These are phyloP conservation scores for Dicorynia guianensis DNA, from an alignment of 306 rosid genomes.

Conservation along the genomic window DNA sequence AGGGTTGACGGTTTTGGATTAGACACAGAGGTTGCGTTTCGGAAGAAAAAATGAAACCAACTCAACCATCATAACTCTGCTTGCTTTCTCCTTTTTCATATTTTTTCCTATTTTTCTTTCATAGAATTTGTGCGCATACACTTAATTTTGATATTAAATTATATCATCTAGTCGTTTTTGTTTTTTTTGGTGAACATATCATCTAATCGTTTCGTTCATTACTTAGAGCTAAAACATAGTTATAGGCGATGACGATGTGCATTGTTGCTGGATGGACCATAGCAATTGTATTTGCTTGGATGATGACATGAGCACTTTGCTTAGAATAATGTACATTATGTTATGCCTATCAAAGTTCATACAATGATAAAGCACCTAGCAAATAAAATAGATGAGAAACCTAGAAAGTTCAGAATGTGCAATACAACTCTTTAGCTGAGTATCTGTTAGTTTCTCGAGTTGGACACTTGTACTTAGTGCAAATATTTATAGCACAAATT, in stretches of 20 bases:
- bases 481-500: neutral
- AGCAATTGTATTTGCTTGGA: conserved; percentile 18
- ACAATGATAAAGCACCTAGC: no score
- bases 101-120: neutral
- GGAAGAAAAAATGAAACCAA: conserved; percentile 40
- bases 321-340: neutral
- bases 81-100: neutral
- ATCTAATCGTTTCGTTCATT: conserved; percentile 15
- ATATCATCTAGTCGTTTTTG: no score
- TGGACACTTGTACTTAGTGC: no score
- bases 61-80: conserved; percentile 13
- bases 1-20: conserved; percentile 83
- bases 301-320: neutral
- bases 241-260: conserved; percentile 13
- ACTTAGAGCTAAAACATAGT: neutral
- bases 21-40: conserved; percentile 80
- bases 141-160: no score
- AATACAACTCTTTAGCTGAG: no score
- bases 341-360: no score
- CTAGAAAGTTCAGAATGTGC: no score
- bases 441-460: no score
- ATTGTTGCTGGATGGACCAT: neutral
- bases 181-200: neutral
- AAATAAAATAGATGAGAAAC: no score
- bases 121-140: no score